These are phyloP conservation scores for Lachancea waltii DNA, from an alignment of 805 yeast species.

Conservation along the genomic window DNA sequence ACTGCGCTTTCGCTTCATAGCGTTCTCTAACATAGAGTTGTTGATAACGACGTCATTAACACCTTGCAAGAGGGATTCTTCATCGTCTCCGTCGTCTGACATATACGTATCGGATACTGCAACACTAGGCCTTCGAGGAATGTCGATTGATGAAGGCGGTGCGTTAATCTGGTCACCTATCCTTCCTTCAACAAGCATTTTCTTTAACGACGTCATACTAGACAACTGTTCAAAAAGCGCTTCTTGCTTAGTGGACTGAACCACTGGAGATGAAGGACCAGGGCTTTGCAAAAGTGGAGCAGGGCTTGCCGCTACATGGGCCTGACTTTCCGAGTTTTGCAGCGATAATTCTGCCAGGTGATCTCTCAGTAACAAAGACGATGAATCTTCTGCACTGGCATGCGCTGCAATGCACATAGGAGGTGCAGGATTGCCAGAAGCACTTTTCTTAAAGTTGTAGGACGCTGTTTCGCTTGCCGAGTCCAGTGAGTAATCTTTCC, in stretches of 20 bases:
- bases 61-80: slow-evolving; percentile 8
- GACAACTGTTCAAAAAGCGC: slow-evolving; percentile 12
- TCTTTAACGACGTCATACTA: slow-evolving; percentile 20
- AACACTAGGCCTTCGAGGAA: slow-evolving; percentile 4
- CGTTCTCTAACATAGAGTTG: slow-evolving; percentile 10
- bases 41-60: slow-evolving; percentile 8
- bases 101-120: slow-evolving; percentile 5
- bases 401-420: slow-evolving; percentile 7
- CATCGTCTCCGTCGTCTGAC: slow-evolving; percentile 8
- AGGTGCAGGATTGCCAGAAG: slow-evolving; percentile 7
- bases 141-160: slow-evolving; percentile 2
- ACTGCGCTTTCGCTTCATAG: slow-evolving; percentile 8
- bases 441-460: slow-evolving; percentile 3
- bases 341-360: slow-evolving; percentile 19
- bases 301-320: not conserved
- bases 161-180: slow-evolving; percentile 5
- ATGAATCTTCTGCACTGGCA: slow-evolving; percentile 9
- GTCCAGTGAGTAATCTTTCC: slow-evolving; percentile 8
- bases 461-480: not conserved
- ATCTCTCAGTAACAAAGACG: slow-evolving; percentile 13
- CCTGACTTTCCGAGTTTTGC: slow-evolving; percentile 8
- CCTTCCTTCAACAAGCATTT: slow-evolving; percentile 14
- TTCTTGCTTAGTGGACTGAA: slow-evolving; percentile 19
- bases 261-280: slow-evolving; percentile 22
- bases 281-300: slow-evolving; percentile 16